Evolutionary conservation across 805 yeast species (phyloP), one percentile per base, ranked within the genome.

Genomic region (Priceomyces melissophilus): DNA sequence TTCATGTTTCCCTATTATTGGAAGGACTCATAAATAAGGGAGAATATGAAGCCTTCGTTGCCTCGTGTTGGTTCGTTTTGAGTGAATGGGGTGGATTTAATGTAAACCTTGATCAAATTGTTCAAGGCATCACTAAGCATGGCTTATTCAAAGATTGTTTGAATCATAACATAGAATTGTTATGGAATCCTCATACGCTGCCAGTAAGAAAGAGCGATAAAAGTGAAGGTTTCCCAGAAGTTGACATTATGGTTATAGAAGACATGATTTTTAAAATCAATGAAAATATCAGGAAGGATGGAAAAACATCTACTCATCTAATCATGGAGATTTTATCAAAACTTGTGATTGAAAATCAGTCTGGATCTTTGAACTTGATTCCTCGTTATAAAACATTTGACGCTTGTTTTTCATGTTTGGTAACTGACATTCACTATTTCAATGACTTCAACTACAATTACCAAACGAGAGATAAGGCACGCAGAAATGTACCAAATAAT

Each of bases 41-140:
- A 3, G 54, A 52, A 38, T 44, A 53, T 16, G 47, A 49, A 12
- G 69, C 65, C 38, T 63, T 62, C 39, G 43, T 59, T 27, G 40
- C 50, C 14, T 54, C 60, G 4, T 49, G 63, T 28, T 68, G 71
- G 72, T 58, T 56, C 36, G 44, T 58, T 2, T 51, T 68, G 27
- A 49, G 52, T 40, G 53, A 53, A 36, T 67, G 67, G 65, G 73
- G 66, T 5, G 69, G 68, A 2, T 43, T 63, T 9, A 27, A 46
- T n/a, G 37, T 47, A n/a, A 39, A 39, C 27, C 33, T 38, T 6
- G 34, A 35, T 17, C 41, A 38, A 5, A 31, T 37, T 10, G 10
- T 34, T 6, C 16, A 27, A 20, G 26, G 25, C 25, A 20, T 8
- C 25, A 25, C 30, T 10, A 32, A 9, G 3, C 27, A 16, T 4